Base-by-base conservation (phyloP, 441 rosid genomes). In the Brassica hybrid region DNA sequence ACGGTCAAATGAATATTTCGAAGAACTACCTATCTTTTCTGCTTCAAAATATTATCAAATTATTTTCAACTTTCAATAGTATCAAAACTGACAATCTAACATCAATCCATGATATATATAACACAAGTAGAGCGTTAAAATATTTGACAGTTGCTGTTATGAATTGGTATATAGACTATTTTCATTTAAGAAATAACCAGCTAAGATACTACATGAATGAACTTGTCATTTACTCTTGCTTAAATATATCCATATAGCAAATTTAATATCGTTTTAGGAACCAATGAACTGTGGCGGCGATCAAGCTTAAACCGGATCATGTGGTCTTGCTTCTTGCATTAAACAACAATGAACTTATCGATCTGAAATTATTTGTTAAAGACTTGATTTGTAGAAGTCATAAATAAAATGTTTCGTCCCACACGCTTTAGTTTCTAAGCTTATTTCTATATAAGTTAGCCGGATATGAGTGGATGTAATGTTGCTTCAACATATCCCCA, bases 391-490 rank as follows among this genome's bases (percentile, higher is more conserved):
- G 9, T 3, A 30, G 8, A 62, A 30, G 66, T 62, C 66, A 30
- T 7, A 62, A n/a, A 61, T 27, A n/a, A 13, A 12, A 62, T 62
- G 66, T 62, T 34, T 62, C 65, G 10, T 6, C 18, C 11, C 18
- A 60, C 65, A 60, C 65, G 65, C 43, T 38, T 62, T 30, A n/a
- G 16, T 41, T 12, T 14, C 6, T 41, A 8, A 3, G 45, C 67
- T 63, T 8, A 63, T 63, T 8, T 32, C 13, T 63, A 63, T 63
- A 34, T 63, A 34, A 63, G 67, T 63, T 62, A 48, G 56, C 56
- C 1, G 18, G 18, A n/a, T 6, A 48, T 48, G 16, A n/a, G 17
- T n/a, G 13, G 4, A 27, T 30, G 43, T 62, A 27, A 62, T 60
- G 36, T 60, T 23, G 65, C 36, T 25, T 59, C 16, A 6, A 60